Base-by-base conservation (phyloP, 371 early-diverging fungal species). In the Mortierella sp. region DNA sequence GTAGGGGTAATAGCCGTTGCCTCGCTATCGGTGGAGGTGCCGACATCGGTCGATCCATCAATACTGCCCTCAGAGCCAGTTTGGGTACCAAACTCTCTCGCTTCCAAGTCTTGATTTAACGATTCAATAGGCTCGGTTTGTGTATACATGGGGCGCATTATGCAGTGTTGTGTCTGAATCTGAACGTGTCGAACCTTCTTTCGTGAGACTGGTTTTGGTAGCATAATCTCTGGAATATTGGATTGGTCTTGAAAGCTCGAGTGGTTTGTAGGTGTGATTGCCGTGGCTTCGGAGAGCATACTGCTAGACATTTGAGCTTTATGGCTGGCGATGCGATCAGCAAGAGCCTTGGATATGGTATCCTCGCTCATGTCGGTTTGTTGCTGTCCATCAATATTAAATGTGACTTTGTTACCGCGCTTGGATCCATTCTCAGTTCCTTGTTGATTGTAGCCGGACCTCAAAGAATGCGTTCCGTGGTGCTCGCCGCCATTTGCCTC, bases 181-280 rank as follows among this genome's bases (percentile, higher is more conserved):
- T 81, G 83, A 59, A 81, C 83, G 49, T 81, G 83, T 0, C 83
- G 83, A 45, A 81, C 83, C 58, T 73, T 75, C 24, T 76, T 75
- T 24, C 83, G 39, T 0, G 73, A n/a, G 3, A 70, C 55, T 28
- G 81, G 70, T 40, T 63, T 72, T 2, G 83, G 83, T 5, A 80
- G 28, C 5, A 37, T 49, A 3, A 78, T 43, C 24, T 74, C 71
- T 14, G 73, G 64, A 1, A 40, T 12, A 12, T 55, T 55, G 30
- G 30, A 10, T 55, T 12, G 55, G 9, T 55, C 24, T 24, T 55
- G 28, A 20, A 28, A 55, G 11, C 55, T 28, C 30, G 55, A n/a
- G 22, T 51, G 18, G 51, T 51, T 51, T n/a, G n/a, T 47, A 5
- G 14, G 4, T 1, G 11, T n/a, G 51, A n/a, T 51, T 18, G n/a